Evolutionary conservation across 2,329 filamentous ascomycete genomes (phyloP).

Genomic region (Zasmidium citrigriseum): DNA sequence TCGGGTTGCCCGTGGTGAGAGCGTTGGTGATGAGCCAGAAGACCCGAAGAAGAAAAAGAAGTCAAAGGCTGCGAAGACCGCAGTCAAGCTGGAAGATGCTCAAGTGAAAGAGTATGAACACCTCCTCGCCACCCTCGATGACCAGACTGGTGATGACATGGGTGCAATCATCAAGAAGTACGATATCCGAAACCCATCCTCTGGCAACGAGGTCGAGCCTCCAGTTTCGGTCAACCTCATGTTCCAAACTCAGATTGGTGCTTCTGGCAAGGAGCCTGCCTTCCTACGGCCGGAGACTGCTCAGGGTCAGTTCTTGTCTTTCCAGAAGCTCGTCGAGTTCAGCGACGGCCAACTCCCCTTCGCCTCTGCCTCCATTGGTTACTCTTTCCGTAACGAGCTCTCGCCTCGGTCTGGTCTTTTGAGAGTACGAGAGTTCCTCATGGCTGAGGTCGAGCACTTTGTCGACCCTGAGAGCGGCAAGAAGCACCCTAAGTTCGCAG

Average conservation of each 20-base stretch:
- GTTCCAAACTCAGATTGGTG: constrained; percentile 95
- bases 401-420: constrained; percentile 88
- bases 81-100: constrained; percentile 80
- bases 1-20: constrained; percentile 86
- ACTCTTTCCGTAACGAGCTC: constrained; percentile 98
- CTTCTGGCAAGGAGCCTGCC: constrained; percentile 81
- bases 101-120: constrained; percentile 89
- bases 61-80: constrained; percentile 67
- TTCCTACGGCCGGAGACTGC: constrained; percentile 93
- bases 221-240: constrained; percentile 97
- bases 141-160: constrained; percentile 85
- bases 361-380: constrained; percentile 93
- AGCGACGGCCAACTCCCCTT: constrained; percentile 96
- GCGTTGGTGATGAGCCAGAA: constrained; percentile 73
- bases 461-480: constrained; percentile 94
- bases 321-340: constrained; percentile 92
- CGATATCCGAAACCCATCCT: constrained; percentile 84
- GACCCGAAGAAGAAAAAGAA: constrained; percentile 78
- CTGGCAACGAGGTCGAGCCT: constrained; percentile 71
- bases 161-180: constrained; percentile 87
- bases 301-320: constrained; percentile 97
- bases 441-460: constrained; percentile 99
- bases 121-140: constrained; percentile 89
- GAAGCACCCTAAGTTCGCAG: constrained; percentile 85
- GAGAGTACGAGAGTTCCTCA: constrained; percentile 93